phyloP scores from a whole-genome alignment of 1,139 yeast species.

The Taiozyma onychis region DNA sequence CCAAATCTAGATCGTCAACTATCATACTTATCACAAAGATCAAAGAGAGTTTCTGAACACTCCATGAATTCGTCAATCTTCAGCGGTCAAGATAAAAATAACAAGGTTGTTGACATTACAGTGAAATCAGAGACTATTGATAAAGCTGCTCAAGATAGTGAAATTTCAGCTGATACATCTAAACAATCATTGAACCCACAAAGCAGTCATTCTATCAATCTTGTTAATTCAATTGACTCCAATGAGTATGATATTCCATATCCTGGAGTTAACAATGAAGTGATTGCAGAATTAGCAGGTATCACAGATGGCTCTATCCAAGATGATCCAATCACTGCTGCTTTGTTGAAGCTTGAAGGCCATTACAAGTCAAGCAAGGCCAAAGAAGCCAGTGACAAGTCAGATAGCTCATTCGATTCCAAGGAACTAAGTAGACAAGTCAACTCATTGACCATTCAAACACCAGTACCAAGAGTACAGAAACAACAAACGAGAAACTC shows the following conservation, averaged over 20 bases:
- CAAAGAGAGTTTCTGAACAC: conserved; percentile 14
- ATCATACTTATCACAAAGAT: conserved; percentile 20
- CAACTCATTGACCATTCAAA: conserved; percentile 25
- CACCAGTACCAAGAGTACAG: conserved; percentile 13
- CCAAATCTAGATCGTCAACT: conserved; percentile 3
- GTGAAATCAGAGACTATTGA: conserved; percentile 2
- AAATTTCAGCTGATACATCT: not conserved
- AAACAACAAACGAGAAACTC: conserved; percentile 22
- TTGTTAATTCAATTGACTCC: conserved; percentile 12
- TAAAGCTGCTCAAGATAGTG: conserved; percentile 1
- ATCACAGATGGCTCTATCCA: conserved; percentile 72
- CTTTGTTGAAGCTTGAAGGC: conserved; percentile 76
- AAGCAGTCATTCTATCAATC: conserved; percentile 5
- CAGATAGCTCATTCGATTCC: conserved; percentile 14
- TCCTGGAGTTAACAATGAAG: conserved; percentile 59
- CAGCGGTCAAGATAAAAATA: conserved; percentile 11
- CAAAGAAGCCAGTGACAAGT: not conserved
- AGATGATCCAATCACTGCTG: conserved; percentile 69
- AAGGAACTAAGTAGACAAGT: conserved; percentile 25
- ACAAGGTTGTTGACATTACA: conserved; percentile 13
- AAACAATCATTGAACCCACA: not conserved
- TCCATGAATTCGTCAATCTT: conserved; percentile 15
- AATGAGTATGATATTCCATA: conserved; percentile 37
- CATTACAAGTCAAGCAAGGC: conserved; percentile 27
- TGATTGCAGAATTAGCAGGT: conserved; percentile 67